Evolutionary conservation across 371 early-diverging fungal species (phyloP).

Genomic region (Parasitella parasitica): DNA sequence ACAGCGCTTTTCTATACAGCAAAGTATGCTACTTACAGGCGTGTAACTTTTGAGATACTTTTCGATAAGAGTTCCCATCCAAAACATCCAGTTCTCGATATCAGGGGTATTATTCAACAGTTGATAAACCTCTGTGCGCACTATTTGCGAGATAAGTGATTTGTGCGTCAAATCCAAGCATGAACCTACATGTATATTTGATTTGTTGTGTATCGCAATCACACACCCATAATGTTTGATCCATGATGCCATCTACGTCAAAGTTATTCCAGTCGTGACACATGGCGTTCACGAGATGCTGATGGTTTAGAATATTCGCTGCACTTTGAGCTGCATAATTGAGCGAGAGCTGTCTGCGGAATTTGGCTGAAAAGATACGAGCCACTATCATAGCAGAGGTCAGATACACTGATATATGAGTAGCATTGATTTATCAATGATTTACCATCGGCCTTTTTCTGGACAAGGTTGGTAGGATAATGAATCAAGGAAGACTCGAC

Average conservation of each 20-base stretch:
- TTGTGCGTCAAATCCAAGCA: too few relatives aligned
- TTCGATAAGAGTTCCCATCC: constrained; percentile 42
- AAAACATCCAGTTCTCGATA: constrained; percentile 51
- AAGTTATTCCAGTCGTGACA: constrained; percentile 48
- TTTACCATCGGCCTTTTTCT: constrained; percentile 37
- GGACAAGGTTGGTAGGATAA: constrained; percentile 31
- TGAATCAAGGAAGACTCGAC: constrained; percentile 25
- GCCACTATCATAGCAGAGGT: constrained; percentile 34
- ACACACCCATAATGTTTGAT: constrained; percentile 57
- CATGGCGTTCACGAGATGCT: constrained; percentile 37
- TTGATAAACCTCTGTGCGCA: constrained; percentile 17
- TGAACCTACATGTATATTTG: constrained; percentile 32
- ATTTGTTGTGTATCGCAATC: constrained; percentile 47
- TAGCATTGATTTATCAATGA: background rate
- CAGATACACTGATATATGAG: background rate
- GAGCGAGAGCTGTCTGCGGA: constrained; percentile 52
- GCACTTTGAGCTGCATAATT: constrained; percentile 55
- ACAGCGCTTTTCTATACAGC: background rate
- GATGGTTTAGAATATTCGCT: constrained; percentile 32
- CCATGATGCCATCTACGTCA: constrained; percentile 49
- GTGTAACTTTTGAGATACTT: constrained; percentile 27
- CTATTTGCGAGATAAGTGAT: too few relatives aligned
- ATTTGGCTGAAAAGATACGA: constrained; percentile 50
- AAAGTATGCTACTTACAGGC: constrained; percentile 12
- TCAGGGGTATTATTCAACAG: constrained; percentile 26